These are phyloP conservation scores for Tillandsia fasciculata DNA, from an alignment of 176 grass and related monocot genomes.

Conservation along the genomic window DNA sequence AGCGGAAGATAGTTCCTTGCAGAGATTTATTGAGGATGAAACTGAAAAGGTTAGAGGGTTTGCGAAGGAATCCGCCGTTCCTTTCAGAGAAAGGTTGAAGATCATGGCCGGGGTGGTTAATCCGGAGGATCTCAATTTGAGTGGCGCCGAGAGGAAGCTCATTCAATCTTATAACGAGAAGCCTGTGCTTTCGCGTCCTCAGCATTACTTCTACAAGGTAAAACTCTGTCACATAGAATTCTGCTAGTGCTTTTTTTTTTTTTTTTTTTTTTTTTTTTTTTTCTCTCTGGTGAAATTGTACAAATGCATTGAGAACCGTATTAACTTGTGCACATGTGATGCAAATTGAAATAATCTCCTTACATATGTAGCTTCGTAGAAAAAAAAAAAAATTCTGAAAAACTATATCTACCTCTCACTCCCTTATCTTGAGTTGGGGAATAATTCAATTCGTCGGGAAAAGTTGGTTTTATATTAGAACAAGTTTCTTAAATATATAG, in stretches of 20 bases:
- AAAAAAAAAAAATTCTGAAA: too few species aligned
- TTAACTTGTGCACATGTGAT: too few species aligned
- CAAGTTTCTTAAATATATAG: too few species aligned
- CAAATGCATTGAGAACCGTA: too few species aligned
- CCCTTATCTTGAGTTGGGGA: too few species aligned
- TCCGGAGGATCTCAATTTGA: conserved; percentile 73
- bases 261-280: neutral
- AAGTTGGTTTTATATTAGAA: too few species aligned
- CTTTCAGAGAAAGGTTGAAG: conserved; percentile 81
- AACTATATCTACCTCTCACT: too few species aligned
- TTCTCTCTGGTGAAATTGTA: neutral
- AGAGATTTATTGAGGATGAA: conserved; percentile 82
- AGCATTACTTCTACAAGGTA: conserved; percentile 85
- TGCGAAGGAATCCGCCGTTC: conserved; percentile 53
- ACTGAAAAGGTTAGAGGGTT: conserved; percentile 79
- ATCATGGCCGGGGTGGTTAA: conserved; percentile 90
- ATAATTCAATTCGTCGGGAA: too few species aligned
- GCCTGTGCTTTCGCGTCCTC: conserved; percentile 88
- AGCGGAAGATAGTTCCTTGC: neutral
- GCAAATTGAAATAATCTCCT: too few species aligned
- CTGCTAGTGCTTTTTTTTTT: neutral
- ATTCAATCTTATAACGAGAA: conserved; percentile 92
- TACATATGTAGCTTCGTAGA: too few species aligned
- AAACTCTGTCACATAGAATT: neutral
- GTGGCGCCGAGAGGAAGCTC: conserved; percentile 76